phyloP scores from a whole-genome alignment of 2,329 filamentous ascomycete genomes.

The Curvularia sp. region DNA sequence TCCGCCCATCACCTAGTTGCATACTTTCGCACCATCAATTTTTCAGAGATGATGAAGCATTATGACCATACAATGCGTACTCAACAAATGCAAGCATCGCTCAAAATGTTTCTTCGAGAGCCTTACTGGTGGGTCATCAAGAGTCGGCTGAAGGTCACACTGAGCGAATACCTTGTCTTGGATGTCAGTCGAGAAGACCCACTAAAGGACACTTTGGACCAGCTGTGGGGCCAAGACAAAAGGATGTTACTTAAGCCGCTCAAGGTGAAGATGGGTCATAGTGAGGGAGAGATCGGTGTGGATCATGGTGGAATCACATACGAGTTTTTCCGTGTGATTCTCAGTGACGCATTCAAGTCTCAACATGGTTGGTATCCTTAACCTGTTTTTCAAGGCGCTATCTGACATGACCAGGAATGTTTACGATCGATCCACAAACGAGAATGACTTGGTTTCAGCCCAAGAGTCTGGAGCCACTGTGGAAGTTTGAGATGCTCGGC shows the following conservation, averaged over 20 bases:
- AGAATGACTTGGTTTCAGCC: conserved; percentile 89
- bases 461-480: conserved; percentile 78
- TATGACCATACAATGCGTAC: conserved; percentile 62
- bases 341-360: conserved; percentile 79
- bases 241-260: conserved; percentile 83
- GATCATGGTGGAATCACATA: conserved; percentile 96
- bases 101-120: conserved; percentile 35
- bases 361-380: conserved; percentile 64
- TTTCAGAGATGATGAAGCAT: conserved; percentile 80
- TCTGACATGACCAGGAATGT: conserved; percentile 62
- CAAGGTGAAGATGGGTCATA: conserved; percentile 80
- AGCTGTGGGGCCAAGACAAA: conserved; percentile 85
- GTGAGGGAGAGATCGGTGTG: conserved; percentile 86
- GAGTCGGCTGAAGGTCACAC: conserved; percentile 43
- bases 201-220: conserved; percentile 68
- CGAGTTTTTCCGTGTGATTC: conserved; percentile 88
- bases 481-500: conserved; percentile 90
- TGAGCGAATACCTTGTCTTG: conserved; percentile 53
- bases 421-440: conserved; percentile 77
- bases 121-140: conserved; percentile 36
- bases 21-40: conserved; percentile 89
- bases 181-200: conserved; percentile 53
- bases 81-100: conserved; percentile 36
- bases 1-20: conserved; percentile 73
- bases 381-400: not conserved